These are phyloP conservation scores for Saxophila tyrrhenica DNA, from an alignment of 495 filamentous ascomycete genomes.

Conservation along the genomic window DNA sequence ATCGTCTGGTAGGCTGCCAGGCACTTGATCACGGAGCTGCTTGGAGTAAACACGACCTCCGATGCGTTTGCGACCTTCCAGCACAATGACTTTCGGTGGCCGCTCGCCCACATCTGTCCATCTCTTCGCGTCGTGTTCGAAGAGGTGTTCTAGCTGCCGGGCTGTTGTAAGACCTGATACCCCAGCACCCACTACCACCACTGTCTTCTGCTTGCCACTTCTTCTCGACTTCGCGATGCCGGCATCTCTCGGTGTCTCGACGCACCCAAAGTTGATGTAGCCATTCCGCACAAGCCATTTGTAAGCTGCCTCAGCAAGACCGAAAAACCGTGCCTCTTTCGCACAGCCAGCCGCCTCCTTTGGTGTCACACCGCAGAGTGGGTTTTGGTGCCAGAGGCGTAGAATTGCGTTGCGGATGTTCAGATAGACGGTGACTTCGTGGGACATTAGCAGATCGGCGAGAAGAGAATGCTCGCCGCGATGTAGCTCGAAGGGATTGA, in stretches of 20 bases:
- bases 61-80: constrained; percentile 78
- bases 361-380: constrained; percentile 69
- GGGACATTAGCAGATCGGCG: constrained; percentile 66
- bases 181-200: constrained; percentile 88
- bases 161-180: constrained; percentile 89
- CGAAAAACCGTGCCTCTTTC: constrained; percentile 82
- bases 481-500: constrained; percentile 84
- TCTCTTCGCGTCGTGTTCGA: constrained; percentile 59
- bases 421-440: constrained; percentile 89
- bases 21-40: constrained; percentile 52
- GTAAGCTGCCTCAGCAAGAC: constrained; percentile 75
- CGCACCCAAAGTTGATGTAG: constrained; percentile 94
- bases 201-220: constrained; percentile 46
- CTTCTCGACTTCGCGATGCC: constrained; percentile 30
- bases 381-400: constrained; percentile 81
- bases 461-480: constrained; percentile 72
- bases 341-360: constrained; percentile 91
- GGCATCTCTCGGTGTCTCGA: constrained; percentile 48
- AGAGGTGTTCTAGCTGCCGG: constrained; percentile 75
- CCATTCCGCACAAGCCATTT: constrained; percentile 85
- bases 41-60: constrained; percentile 96
- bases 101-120: constrained; percentile 51
- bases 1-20: constrained; percentile 36
- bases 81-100: constrained; percentile 61
- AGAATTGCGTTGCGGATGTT: constrained; percentile 96